Evolutionary conservation across 768 basidiomycete species (phyloP), one percentile per base, ranked within the genome.

Genomic region (Trametes gibbosa): DNA sequence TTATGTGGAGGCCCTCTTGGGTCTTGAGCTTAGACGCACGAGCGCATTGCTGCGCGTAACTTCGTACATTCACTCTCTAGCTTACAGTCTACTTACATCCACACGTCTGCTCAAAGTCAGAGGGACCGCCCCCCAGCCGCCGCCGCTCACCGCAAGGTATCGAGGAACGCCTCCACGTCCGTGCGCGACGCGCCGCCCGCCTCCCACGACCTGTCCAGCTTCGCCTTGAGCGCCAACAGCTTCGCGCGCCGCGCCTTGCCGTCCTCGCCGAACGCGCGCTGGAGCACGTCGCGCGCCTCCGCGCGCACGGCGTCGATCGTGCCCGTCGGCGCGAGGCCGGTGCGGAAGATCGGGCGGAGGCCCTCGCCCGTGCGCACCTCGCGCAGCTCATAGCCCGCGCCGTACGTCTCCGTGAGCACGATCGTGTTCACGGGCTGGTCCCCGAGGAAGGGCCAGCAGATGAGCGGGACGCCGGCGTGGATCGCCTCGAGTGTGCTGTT

Each of bases 391-490:
- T 65, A 64, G 5, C 60, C 67, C 32, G 59, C 52, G 17, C 56
- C 48, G 23, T 50, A 50, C 35, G 50, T 59, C 24, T 65, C 59
- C 9, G 63, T 48, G 9, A 65, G 52, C n/a, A 53, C 46, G 32
- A 60, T 27, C 34, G 68, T 61, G 57, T 67, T 68, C 16, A 58
- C 21, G 14, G 64, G 60, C 45, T 71, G 70, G 50, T 71, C 70
- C 0, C 59, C 68, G 14, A 41, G 46, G 61, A 65, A 65, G 2
- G 70, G 70, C 70, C 70, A 69, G 35, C 63, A 64, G 42, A 71
- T 71, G 24, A 56, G 47, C 4, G 66, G 66, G 9, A 69, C 56
- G 12, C 68, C 64, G 2, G 51, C 34, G 23, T 41, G 34, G 21
- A 68, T 55, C 13, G 63, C 45, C 53, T 68, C 66, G 17, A 66